Percentiles rank a stretch among this genome's conserved stretches.
phyloP scores from a whole-genome alignment of 192 early-diverging fungal genomes.

The Martensiomyces pterosporus region DNA sequence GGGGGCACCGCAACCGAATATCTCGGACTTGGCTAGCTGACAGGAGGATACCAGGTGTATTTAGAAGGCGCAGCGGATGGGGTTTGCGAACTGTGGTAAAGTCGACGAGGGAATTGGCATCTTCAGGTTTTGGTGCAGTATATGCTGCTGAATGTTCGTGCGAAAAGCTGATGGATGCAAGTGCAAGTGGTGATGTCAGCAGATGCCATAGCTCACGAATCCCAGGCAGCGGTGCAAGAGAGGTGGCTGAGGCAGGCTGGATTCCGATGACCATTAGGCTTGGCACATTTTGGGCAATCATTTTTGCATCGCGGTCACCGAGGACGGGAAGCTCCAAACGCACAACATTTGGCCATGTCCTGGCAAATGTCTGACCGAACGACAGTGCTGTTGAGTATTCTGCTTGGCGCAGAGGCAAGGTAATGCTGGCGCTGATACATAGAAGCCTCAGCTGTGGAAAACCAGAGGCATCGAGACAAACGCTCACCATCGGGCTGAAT shows the following conservation, averaged over 20 bases:
- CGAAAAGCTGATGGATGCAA: background rate
- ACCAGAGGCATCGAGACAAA: conserved; percentile 19
- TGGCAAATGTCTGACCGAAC: conserved; percentile 26
- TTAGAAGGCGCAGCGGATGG: background rate
- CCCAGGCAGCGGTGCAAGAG: background rate
- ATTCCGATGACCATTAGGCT: conserved; percentile 8
- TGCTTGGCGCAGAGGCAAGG: conserved; percentile 1
- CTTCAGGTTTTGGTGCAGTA: background rate
- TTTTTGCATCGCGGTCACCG: conserved; percentile 8
- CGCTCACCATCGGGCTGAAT: background rate
- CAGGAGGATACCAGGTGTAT: background rate
- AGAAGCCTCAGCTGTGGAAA: conserved; percentile 24
- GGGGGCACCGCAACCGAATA: too few relatives aligned
- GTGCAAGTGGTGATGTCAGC: background rate
- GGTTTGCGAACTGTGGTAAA: background rate
- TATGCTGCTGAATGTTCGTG: background rate
- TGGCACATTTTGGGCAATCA: conserved; percentile 11
- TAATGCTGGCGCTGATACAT: conserved; percentile 10
- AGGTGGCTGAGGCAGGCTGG: background rate
- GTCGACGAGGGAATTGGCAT: background rate
- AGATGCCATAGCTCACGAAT: conserved; percentile 17
- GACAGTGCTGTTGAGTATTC: conserved; percentile 12
- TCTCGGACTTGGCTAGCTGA: background rate
- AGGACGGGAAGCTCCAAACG: conserved; percentile 12
- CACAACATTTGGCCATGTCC: conserved; percentile 17